A percentile compares a stretch with the other conserved stretches of the same genome.
Conservation (phyloP, 495 filamentous ascomycete genomes). For the Endocarpon pusillum region DNA sequence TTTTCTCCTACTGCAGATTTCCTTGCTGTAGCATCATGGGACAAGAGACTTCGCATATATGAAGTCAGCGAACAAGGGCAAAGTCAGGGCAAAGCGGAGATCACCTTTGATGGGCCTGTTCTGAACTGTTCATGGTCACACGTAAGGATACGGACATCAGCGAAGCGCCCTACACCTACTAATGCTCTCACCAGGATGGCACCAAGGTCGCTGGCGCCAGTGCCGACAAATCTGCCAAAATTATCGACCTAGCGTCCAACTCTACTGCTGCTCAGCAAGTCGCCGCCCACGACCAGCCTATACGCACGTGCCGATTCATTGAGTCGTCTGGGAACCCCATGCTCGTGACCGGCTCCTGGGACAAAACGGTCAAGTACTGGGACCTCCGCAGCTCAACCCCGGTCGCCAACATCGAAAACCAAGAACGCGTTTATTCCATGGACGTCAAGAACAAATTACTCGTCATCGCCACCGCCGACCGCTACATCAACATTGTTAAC, state of each 20-base stretch:
- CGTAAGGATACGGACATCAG: constrained; percentile 32
- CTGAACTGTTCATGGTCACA: constrained; percentile 69
- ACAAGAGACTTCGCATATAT: constrained; percentile 87
- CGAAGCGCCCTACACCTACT: neutral
- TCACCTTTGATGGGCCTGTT: constrained; percentile 61
- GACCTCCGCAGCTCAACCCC: constrained; percentile 54
- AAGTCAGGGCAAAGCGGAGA: constrained; percentile 60
- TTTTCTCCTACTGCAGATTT: constrained; percentile 68
- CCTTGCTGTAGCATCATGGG: constrained; percentile 79
- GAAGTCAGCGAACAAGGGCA: constrained; percentile 55
- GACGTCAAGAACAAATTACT: constrained; percentile 65
- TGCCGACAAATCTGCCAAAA: constrained; percentile 66
- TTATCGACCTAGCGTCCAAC: constrained; percentile 53
- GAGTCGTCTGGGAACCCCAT: constrained; percentile 40
- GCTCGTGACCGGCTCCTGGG: constrained; percentile 84
- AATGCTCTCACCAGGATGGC: constrained; percentile 33
- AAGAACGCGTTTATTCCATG: constrained; percentile 76
- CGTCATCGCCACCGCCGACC: constrained; percentile 71
- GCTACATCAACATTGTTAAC: constrained; percentile 75
- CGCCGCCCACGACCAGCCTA: constrained; percentile 63
- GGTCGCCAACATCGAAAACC: constrained; percentile 45
- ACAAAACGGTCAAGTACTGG: constrained; percentile 94
- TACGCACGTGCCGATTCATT: constrained; percentile 66
- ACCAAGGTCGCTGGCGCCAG: constrained; percentile 65
- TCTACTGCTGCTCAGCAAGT: constrained; percentile 40